phyloP scores from a whole-genome alignment of 2,329 filamentous ascomycete genomes.

The Ceratocystis papillata region DNA sequence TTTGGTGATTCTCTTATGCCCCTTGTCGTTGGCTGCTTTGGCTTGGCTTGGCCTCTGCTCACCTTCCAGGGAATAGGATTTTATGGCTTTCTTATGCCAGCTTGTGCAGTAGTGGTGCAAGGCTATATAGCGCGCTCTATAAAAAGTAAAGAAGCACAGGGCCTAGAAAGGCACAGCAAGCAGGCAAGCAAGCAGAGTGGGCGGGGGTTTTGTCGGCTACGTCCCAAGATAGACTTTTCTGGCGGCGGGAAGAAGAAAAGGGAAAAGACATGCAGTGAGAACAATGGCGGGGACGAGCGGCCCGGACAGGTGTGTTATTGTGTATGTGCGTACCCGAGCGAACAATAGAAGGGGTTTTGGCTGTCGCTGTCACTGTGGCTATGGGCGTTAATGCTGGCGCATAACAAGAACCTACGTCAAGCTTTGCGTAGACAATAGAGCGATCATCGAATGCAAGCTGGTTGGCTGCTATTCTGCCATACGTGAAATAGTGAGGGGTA shows the following conservation, averaged over 20 bases:
- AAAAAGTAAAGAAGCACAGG: conserved; percentile 12
- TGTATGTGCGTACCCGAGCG: neutral
- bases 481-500: neutral
- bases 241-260: neutral
- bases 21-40: too few relatives aligned
- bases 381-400: neutral
- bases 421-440: neutral
- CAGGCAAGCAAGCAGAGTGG: too few relatives aligned
- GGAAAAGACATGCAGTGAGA: neutral
- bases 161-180: neutral
- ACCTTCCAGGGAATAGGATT: neutral
- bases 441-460: neutral
- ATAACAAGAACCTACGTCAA: neutral
- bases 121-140: neutral
- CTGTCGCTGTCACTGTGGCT: neutral
- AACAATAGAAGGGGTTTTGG: neutral
- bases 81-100: neutral
- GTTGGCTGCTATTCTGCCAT: neutral
- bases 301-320: neutral
- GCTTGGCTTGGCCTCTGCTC: conserved; percentile 6
- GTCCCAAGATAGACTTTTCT: conserved; percentile 8
- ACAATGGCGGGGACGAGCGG: neutral
- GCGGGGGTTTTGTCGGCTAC: neutral
- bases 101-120: neutral
- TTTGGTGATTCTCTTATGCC: neutral